Percentiles rank a stretch among this genome's conserved stretches.
phyloP scores from a whole-genome alignment of 169 alveolate species.

The Miamiensis avidus region DNA sequence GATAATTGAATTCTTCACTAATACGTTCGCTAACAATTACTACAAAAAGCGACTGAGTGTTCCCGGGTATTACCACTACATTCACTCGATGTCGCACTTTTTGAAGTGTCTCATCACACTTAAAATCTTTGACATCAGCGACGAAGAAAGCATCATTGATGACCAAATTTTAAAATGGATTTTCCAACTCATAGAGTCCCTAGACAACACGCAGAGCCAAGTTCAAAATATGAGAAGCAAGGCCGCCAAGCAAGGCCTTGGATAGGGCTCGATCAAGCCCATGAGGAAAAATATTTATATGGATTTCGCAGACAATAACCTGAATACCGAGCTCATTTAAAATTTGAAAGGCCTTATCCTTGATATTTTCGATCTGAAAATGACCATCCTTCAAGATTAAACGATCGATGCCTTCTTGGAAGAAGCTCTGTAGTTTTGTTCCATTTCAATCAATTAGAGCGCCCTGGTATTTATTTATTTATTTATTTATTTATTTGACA shows the following conservation, averaged over 20 bases:
- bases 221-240: not conserved
- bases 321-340: not conserved
- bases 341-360: not conserved
- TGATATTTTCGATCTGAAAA: not conserved
- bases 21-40: not conserved
- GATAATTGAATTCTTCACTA: not conserved
- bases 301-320: not conserved
- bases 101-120: not conserved
- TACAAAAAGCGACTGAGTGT: not conserved
- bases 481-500: no score
- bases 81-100: not conserved
- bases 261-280: not conserved
- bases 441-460: not conserved
- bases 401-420: not conserved
- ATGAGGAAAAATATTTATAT: not conserved
- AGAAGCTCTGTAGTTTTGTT: not conserved
- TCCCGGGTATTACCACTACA: not conserved
- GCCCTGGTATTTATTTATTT: not conserved
- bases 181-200: not conserved
- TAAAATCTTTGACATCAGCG: not conserved
- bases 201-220: not conserved
- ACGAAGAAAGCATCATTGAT: not conserved
- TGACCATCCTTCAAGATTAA: not conserved
- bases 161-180: not conserved
- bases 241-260: not conserved